Conservation (phyloP, 2,329 filamentous ascomycete genomes). For the Ceratocystiopsis minuta region DNA sequence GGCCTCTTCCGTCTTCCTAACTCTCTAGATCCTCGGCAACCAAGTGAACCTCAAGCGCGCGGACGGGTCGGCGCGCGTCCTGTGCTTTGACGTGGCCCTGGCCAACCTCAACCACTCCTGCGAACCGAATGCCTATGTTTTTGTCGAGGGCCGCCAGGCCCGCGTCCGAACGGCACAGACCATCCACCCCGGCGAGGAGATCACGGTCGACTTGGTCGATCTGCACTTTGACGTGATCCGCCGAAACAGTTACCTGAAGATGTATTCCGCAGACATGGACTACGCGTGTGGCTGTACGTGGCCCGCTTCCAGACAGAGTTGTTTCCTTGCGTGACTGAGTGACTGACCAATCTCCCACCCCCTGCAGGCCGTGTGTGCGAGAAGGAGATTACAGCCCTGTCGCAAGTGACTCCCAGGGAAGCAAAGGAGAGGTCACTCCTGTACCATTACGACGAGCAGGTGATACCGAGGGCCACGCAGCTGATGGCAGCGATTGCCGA, state of each 20-base stretch:
- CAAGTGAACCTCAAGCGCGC: background rate
- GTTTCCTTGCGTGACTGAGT: too few species aligned
- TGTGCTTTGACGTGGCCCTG: constrained; percentile 13
- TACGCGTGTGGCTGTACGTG: constrained; percentile 1
- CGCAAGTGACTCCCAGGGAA: too few species aligned
- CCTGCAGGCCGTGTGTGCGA: too few species aligned
- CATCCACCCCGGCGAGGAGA: constrained; percentile 17
- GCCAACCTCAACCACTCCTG: constrained; percentile 21
- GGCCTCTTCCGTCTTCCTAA: too few species aligned
- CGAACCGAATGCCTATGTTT: constrained; percentile 17
- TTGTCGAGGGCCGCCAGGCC: constrained; percentile 16
- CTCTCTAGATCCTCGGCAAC: constrained; percentile 4
- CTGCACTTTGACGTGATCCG: constrained; percentile 11
- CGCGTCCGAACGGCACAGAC: constrained; percentile 15
- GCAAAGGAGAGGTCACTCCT: too few species aligned
- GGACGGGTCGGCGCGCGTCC: background rate
- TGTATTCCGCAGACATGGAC: background rate
- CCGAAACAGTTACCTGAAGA: constrained; percentile 10
- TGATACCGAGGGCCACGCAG: background rate
- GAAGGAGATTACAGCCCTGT: too few species aligned
- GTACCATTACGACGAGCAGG: background rate
- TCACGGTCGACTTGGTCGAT: constrained; percentile 17
- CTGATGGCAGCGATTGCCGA: background rate
- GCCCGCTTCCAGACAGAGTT: too few species aligned
- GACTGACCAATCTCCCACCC: too few species aligned